Conservation (phyloP, 306 rosid genomes). For the Lupinus albus region DNA sequence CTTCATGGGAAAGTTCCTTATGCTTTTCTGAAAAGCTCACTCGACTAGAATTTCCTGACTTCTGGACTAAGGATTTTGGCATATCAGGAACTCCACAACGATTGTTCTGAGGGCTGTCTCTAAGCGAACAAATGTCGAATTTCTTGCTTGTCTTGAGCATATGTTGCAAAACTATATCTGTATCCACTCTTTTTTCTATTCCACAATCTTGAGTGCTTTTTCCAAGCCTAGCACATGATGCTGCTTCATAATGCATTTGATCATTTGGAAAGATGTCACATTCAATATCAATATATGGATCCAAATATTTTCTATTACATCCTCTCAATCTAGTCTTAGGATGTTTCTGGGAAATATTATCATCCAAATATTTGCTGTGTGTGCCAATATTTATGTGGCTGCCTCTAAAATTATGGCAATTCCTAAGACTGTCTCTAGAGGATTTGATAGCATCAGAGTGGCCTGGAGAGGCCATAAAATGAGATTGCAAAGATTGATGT, state of each 20-base stretch:
- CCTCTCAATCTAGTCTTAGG: conserved; percentile 40
- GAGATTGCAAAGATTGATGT: conserved; percentile 60
- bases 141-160: conserved; percentile 49
- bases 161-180: conserved; percentile 39
- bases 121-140: conserved; percentile 57
- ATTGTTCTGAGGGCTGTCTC: conserved; percentile 43
- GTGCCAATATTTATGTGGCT: conserved; percentile 36
- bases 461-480: conserved; percentile 48
- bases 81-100: conserved; percentile 53
- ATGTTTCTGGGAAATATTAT: conserved; percentile 45
- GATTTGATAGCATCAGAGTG: conserved; percentile 48
- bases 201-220: conserved; percentile 44
- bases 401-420: conserved; percentile 42
- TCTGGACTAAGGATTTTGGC: conserved; percentile 42
- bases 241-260: conserved; percentile 36
- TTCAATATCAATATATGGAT: conserved; percentile 43
- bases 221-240: conserved; percentile 39
- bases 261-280: conserved; percentile 40
- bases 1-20: conserved; percentile 43
- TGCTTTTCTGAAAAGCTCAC: conserved; percentile 46
- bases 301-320: conserved; percentile 41
- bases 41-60: conserved; percentile 47
- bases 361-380: conserved; percentile 47
- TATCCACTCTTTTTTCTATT: conserved; percentile 45
- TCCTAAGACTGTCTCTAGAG: conserved; percentile 43